A percentile compares a stretch with the other conserved stretches of the same genome.
These are phyloP conservation scores for Nemania abortiva DNA, from an alignment of 2,329 filamentous ascomycete genomes.

Conservation along the genomic window DNA sequence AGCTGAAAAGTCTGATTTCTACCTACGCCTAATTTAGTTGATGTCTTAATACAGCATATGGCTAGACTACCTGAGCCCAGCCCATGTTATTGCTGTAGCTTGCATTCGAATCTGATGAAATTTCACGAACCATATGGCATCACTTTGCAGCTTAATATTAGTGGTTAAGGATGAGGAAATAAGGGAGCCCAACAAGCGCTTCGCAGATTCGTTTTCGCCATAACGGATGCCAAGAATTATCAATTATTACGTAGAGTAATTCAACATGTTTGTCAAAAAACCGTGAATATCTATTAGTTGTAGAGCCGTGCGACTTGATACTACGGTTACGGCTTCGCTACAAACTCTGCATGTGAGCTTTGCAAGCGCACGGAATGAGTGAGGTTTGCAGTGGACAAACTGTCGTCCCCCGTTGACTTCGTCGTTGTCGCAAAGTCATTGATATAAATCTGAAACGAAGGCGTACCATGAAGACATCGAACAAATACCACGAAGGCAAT, in stretches of 20 bases:
- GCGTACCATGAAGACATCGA: not conserved
- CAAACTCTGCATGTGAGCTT: too few species aligned
- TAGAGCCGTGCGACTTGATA: too few species aligned
- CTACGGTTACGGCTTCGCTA: too few species aligned
- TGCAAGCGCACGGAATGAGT: too few species aligned
- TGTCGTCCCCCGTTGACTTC: too few species aligned
- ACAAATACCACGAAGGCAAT: not conserved
- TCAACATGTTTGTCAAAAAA: not conserved
- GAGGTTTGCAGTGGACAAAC: too few species aligned
- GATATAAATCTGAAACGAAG: not conserved
- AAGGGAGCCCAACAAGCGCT: not conserved
- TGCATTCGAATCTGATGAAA: not conserved
- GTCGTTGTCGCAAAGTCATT: not conserved
- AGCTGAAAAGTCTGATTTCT: not conserved
- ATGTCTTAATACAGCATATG: not conserved
- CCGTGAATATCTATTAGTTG: too few species aligned
- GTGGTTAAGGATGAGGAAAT: not conserved
- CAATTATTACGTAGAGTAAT: slow-evolving; percentile 27
- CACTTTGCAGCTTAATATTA: not conserved
- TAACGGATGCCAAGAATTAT: slow-evolving; percentile 3
- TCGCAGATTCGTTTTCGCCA: not conserved
- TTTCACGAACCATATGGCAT: not conserved
- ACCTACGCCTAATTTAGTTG: not conserved
- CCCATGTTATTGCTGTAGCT: not conserved
- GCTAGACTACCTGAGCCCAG: not conserved